Base-by-base conservation (phyloP, 2,329 filamentous ascomycete species). In the Didymella sp. region DNA sequence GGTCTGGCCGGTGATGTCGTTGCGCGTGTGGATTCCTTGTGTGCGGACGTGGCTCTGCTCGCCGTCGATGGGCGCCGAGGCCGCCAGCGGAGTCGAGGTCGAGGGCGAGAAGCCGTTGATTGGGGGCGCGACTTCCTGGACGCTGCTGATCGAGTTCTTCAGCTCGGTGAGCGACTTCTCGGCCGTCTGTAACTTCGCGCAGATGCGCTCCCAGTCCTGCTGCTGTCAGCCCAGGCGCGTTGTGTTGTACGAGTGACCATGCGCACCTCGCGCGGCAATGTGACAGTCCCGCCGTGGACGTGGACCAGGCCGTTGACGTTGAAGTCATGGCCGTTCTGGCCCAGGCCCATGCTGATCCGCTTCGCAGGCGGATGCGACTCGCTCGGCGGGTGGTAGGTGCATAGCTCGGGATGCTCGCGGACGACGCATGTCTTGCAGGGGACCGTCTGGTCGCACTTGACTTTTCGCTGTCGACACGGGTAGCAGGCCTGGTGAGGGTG, bases 11-110 rank as follows among this genome's bases (percentile, higher is more conserved):
- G 84, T 83, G 42, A 84, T 74, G 54, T 84, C 84, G 68, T 87
- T 87, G 51, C 79, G 78, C 6, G 85, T 84, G 70, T 87, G 85
- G 22, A 87, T 82, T 2, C 85, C 85, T 66, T 87, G 84, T 2
- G 78, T 74, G 28, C 77, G 74, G 0, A 79, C 75, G 52, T 81
- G 79, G 46, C 73, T 73, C 30, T 68, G 69, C 54, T 76, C 73
- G 60, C 71, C 71, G 45, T 75, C 73, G 30, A 75, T 72, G 22
- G 71, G 73, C 7, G 72, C 70, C 5, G 69, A 56, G n/a, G 73
- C 72, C 2, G 72, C 73, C 17, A 74, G 58, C 12, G 72, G 68
- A 1, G 73, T 76, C 0, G 69, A 64, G 2, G 66, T 72, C 9
- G 61, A 64, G 21, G 73, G 69, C 2, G 72, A 73, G 62, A 72